These are phyloP conservation scores for Phialophora macrospora DNA, from an alignment of 2,329 filamentous ascomycete species.

Conservation along the genomic window DNA sequence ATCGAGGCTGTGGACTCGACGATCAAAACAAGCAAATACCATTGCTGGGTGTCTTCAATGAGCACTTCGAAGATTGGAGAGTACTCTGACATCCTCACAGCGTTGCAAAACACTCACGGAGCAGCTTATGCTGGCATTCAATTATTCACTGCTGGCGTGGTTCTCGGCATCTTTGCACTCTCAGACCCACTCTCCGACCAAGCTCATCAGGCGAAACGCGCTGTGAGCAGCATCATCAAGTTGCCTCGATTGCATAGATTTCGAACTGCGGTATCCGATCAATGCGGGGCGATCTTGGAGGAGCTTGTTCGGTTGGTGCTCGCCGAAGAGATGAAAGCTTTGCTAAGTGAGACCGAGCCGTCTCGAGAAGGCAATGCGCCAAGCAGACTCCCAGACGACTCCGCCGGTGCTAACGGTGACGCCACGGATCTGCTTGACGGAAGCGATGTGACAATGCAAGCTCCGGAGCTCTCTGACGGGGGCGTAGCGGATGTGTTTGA, in stretches of 20 bases:
- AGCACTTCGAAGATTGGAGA: slow-evolving; percentile 46
- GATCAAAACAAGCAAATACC: slow-evolving; percentile 33
- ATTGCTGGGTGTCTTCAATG: slow-evolving; percentile 45
- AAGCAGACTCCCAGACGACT: neutral
- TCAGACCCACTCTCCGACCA: slow-evolving; percentile 51
- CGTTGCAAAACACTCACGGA: slow-evolving; percentile 50
- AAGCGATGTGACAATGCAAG: slow-evolving; percentile 5
- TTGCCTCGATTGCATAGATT: slow-evolving; percentile 29
- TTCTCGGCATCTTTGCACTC: slow-evolving; percentile 51
- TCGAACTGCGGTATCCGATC: slow-evolving; percentile 30
- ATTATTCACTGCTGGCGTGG: slow-evolving; percentile 53
- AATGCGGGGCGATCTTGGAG: slow-evolving; percentile 31
- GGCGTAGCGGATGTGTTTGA: neutral
- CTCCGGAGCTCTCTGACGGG: neutral
- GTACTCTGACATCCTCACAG: slow-evolving; percentile 42
- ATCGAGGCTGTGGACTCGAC: slow-evolving; percentile 18
- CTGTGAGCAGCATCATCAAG: slow-evolving; percentile 40
- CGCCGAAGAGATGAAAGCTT: slow-evolving; percentile 31
- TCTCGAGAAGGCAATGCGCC: neutral
- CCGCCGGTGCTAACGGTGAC: neutral
- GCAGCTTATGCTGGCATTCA: slow-evolving; percentile 54
- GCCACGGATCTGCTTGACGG: neutral
- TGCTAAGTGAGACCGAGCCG: slow-evolving; percentile 20
- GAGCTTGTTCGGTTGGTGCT: slow-evolving; percentile 31
- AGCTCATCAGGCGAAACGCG: slow-evolving; percentile 52